phyloP scores from a whole-genome alignment of 805 yeast genomes.

The Saccharomycopsis fermentans region DNA sequence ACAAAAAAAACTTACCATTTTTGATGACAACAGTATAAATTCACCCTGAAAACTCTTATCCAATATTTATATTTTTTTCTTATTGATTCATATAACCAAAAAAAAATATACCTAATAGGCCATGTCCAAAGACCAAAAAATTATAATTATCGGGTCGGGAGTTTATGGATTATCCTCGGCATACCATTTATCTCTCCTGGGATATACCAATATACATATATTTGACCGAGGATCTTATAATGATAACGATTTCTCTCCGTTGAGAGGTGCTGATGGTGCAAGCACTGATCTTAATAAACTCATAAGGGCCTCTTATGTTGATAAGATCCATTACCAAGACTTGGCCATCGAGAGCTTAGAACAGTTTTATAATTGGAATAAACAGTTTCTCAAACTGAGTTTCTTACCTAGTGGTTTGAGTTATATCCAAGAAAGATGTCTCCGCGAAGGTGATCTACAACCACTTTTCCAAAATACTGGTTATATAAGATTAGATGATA shows the following conservation, averaged over 20 bases:
- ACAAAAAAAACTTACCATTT: too few relatives aligned
- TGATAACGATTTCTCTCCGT: conserved; percentile 23
- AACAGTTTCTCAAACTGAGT: conserved; percentile 6
- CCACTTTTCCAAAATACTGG: conserved; percentile 23
- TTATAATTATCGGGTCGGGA: conserved; percentile 44
- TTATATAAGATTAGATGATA: conserved; percentile 22
- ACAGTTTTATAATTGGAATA: conserved; percentile 22
- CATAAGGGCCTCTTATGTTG: conserved; percentile 31
- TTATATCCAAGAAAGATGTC: not conserved
- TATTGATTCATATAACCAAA: not conserved
- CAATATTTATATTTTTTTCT: too few relatives aligned
- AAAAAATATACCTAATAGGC: not conserved
- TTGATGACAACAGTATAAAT: too few relatives aligned
- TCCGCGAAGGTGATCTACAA: conserved; percentile 19
- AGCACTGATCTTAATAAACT: conserved; percentile 33
- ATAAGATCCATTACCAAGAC: conserved; percentile 27
- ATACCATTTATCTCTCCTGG: conserved; percentile 29
- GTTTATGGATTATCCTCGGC: conserved; percentile 45
- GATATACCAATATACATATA: conserved; percentile 29
- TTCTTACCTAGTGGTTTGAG: not conserved
- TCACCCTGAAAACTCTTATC: too few relatives aligned
- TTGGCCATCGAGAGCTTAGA: conserved; percentile 19
- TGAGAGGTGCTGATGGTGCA: conserved; percentile 32
- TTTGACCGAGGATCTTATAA: conserved; percentile 29
- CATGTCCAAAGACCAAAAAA: conserved; percentile 20